Base-by-base conservation (phyloP, 2,329 filamentous ascomycete species). In the Cyphellophora attinorum region DNA sequence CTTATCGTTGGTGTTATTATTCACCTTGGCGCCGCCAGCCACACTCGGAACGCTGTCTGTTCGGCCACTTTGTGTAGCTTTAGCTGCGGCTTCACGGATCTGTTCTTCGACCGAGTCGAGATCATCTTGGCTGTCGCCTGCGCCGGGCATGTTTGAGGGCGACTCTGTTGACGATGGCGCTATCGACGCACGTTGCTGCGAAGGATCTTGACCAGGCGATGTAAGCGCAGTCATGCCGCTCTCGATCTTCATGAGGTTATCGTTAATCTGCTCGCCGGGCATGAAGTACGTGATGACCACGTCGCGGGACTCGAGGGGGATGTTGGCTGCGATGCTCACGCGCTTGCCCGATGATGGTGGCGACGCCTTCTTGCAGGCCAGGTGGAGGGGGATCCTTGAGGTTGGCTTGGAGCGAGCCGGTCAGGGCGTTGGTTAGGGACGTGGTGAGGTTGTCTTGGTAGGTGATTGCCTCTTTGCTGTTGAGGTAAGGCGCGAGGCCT, bases 301-400 rank as follows among this genome's bases (percentile, higher is more conserved):
- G 52, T 96, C 91, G 44, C 91, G 76, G 48, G 85, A 91, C 60
- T 98, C 91, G 25, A 93, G 63, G 0, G 91, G 89, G 29, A 96
- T 63, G 55, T 95, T 93, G 39, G 80, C 74, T 1, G 84, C 77
- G 44, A 98, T 86, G 41, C 79, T 81, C 18, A 96, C 74, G n/a
- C 0, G 88, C 85, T 33, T 96, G 71, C 59, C 95, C 88, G 35
- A 95, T 73, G 55, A 98, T 96, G 78, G 91, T 93, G 35, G 80
- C 79, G 2, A 88, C 82, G 43, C 85, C 86, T 33, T 85, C 86
- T 46, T 89, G 80, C n/a, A 96, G 72, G 6, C 86, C 88, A 2
- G 78, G 62, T 0, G 85, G 84, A 1, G 84, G 73, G 2, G 86
- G 85, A 8, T 84, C 81, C 37, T 76, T 71, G 31, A 96, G 68